Percentiles rank a stretch among this genome's conserved stretches.
phyloP scores from a whole-genome alignment of 2,329 filamentous ascomycete species.

The Nothopassalora personata region DNA sequence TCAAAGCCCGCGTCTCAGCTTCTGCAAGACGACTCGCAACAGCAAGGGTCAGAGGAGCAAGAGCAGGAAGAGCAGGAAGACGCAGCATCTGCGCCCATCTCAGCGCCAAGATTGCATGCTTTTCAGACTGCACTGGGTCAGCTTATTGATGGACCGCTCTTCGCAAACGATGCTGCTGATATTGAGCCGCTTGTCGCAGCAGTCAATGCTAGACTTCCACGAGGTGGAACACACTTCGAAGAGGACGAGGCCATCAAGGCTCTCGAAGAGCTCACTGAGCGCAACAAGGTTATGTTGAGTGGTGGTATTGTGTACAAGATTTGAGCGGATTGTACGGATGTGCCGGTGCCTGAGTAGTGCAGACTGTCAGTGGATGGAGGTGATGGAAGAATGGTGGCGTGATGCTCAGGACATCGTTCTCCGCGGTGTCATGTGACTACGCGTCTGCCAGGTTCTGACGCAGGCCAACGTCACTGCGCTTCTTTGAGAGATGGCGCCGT shows the following conservation, averaged over 20 bases:
- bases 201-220: conserved; percentile 68
- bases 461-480: not conserved
- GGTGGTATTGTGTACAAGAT: conserved; percentile 49
- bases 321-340: conserved; percentile 21
- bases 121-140: conserved; percentile 82
- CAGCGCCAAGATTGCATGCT: conserved; percentile 57
- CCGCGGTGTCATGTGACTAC: not conserved
- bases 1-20: conserved; percentile 72
- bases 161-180: conserved; percentile 76
- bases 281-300: conserved; percentile 78
- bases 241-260: conserved; percentile 70
- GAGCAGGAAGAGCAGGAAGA: conserved; percentile 31
- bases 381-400: not conserved
- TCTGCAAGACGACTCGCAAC: conserved; percentile 50
- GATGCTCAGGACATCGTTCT: not conserved
- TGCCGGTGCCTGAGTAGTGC: conserved; percentile 11
- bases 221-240: conserved; percentile 57
- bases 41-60: conserved; percentile 22
- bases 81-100: conserved; percentile 47
- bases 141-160: conserved; percentile 75
- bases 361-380: not conserved
- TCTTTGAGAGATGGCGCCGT: not conserved
- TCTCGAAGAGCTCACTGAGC: conserved; percentile 70
- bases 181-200: conserved; percentile 69
- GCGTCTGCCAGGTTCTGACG: not conserved